Evolutionary conservation across 192 early-diverging fungal genomes (phyloP), one percentile per base, ranked within the genome.

Genomic region (Coemansia sp.): DNA sequence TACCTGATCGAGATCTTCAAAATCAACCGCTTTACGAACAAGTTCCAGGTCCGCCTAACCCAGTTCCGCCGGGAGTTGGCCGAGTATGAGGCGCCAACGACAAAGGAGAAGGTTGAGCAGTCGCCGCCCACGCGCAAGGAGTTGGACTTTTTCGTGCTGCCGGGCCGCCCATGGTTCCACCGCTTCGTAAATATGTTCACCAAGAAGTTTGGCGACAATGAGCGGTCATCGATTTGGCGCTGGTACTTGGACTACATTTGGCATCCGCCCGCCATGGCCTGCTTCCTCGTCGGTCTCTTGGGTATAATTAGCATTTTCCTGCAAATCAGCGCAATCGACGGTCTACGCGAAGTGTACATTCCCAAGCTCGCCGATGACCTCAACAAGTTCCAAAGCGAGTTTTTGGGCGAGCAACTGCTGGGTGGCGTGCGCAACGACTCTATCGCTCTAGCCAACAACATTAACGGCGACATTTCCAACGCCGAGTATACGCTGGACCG

Each of bases 221-320:
- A 75, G 34, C 40, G 56, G 29, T 54, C 70, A n/a, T 59, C 69
- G 31, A 70, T 70, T 9, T 81, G 74, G 74, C 83, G 83, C 63
- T 84, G 83, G 83, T 84, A 59, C 62, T 21, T 73, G 10, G 64
- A 84, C 54, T 84, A 84, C 34, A 57, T 79, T 21, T 54, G 61
- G 44, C 75, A 79, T 48, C 64, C 78, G 11, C 83, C 83, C 4
- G 74, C 77, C 31, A 60, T 84, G 19, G 83, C 77, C 3, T 84
- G 83, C 60, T 69, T 84, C 24, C n/a, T 67, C 3, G 74, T 77
- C 29, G 83, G 83, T 8, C 36, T 63, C 21, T 19, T 84, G 33
- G 83, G 83, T 1, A 29, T 84, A 2, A 31, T 66, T 19, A 16
- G 56, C 2, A 70, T 84, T 8, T 16, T 65, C 4, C 61, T 66